phyloP scores from a whole-genome alignment of 495 filamentous ascomycete genomes.

The Thermothielavioides terrestris region DNA sequence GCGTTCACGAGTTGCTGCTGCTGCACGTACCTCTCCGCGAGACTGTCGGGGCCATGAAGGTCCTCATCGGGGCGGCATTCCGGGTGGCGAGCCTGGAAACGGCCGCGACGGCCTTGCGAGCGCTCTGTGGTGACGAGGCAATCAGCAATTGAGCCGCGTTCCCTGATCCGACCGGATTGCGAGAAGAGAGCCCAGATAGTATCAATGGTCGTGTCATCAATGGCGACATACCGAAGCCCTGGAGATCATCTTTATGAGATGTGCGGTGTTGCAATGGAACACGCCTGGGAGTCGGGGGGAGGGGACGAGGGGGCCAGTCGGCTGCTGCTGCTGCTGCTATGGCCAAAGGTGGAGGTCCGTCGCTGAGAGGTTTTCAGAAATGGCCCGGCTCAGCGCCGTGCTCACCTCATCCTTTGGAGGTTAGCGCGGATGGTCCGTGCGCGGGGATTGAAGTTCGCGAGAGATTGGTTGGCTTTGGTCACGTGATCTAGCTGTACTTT shows the following conservation, averaged over 20 bases:
- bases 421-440: conserved; percentile 13
- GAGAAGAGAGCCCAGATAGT: neutral
- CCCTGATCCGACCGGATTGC: neutral
- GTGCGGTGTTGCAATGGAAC: conserved; percentile 25
- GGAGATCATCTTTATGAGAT: conserved; percentile 52
- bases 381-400: conserved; percentile 16
- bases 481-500: conserved; percentile 9
- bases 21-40: conserved; percentile 58
- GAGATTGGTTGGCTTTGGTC: conserved; percentile 13
- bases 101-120: conserved; percentile 62
- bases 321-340: conserved; percentile 13
- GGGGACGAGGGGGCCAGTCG: conserved; percentile 18
- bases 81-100: conserved; percentile 63
- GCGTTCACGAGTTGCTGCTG: neutral
- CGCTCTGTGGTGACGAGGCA: conserved; percentile 40
- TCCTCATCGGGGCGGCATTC: conserved; percentile 62
- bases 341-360: conserved; percentile 27
- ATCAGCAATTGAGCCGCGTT: conserved; percentile 8
- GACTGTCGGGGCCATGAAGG: conserved; percentile 71
- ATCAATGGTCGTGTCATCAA: conserved; percentile 1
- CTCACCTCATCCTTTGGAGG: conserved; percentile 7
- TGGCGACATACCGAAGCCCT: conserved; percentile 52
- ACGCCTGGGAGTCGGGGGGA: conserved; percentile 11
- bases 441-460: conserved; percentile 15
- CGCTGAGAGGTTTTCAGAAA: conserved; percentile 33